Evolutionary conservation across 2,329 filamentous ascomycete species (phyloP), one percentile per base, ranked within the genome.

Genomic region (Mycogone perniciosa): DNA sequence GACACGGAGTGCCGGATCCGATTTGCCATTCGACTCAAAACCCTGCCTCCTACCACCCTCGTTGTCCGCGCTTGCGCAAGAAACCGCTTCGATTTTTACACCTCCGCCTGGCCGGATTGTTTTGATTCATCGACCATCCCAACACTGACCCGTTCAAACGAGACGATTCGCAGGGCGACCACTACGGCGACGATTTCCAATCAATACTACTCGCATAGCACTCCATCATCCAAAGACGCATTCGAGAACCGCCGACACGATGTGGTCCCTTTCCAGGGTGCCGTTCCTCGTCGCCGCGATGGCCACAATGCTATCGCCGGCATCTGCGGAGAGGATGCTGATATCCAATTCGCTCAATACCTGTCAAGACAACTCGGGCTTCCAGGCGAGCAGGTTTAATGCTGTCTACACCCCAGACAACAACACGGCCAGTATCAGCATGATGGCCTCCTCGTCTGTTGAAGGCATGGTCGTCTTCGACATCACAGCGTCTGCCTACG

Each of bases 321-420:
- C 73, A 31, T 59, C 78, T 53, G 84, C 80, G 55, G 74, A 80
- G 61, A 76, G 77, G 57, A 71, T 87, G 59, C 85, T 95, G 62
- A 75, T 82, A 60, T 90, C 89, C 45, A 86, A 79, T 62, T 92
- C 89, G 31, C 76, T 95, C 57, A 88, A 86, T 66, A 78, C 86
- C 31, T 95, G 89, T 71, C 85, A 88, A 74, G 73, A 80, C 48
- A 84, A 89, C 68, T 89, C 86, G 35, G 84, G 82, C 63, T 92
- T 95, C 68, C 86, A 85, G 4, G 89, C 89, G 59, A 89, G 85
- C 58, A 77, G 90, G 52, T 95, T 95, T 79, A 85, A 91, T 60
- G 85, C 93, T 65, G 71, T 80, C 56, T 88, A 86, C 67, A 86
- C 82, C 1, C 84, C 86, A 20, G 71, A 76, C 63, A 91, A 92